Percentiles rank a stretch among this genome's conserved stretches.
phyloP scores from a whole-genome alignment of 2,329 filamentous ascomycete species.

The Cytospora schulzeri region DNA sequence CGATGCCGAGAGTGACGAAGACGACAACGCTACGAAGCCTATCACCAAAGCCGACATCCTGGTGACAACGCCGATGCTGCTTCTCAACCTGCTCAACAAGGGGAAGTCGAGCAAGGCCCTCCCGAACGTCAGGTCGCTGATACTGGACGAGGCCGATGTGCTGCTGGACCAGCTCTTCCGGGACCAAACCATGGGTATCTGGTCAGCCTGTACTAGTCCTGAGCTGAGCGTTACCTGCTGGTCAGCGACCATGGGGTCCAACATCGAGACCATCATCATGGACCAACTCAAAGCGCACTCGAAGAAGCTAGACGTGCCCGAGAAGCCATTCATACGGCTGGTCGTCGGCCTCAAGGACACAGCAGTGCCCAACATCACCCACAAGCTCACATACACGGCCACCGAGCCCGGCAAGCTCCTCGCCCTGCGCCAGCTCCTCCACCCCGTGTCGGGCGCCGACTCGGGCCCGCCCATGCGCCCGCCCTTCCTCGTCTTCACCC shows the following conservation, averaged over 20 bases:
- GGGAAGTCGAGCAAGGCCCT: slow-evolving; percentile 52
- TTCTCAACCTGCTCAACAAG: slow-evolving; percentile 71
- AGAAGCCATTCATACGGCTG: slow-evolving; percentile 70
- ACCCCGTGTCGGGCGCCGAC: slow-evolving; percentile 63
- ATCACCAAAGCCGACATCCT: slow-evolving; percentile 76
- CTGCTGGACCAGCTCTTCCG: slow-evolving; percentile 89
- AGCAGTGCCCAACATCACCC: slow-evolving; percentile 87
- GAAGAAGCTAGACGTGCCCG: slow-evolving; percentile 39
- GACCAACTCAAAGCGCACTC: slow-evolving; percentile 64
- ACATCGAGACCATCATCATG: slow-evolving; percentile 77
- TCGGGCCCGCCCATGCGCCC: slow-evolving; percentile 70
- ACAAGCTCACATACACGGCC: slow-evolving; percentile 87
- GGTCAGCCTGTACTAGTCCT: slow-evolving; percentile 73
- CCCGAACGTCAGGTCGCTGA: slow-evolving; percentile 69
- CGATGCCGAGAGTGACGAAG: slow-evolving; percentile 35
- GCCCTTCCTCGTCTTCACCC: slow-evolving; percentile 93
- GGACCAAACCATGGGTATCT: slow-evolving; percentile 83
- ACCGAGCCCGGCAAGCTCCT: slow-evolving; percentile 93
- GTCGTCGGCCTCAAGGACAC: slow-evolving; percentile 97
- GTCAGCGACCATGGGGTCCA: slow-evolving; percentile 97
- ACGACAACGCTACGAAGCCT: slow-evolving; percentile 42
- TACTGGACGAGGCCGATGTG: slow-evolving; percentile 94
- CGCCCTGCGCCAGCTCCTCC: slow-evolving; percentile 84
- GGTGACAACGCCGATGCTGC: slow-evolving; percentile 76
- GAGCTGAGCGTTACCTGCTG: slow-evolving; percentile 79